Base-by-base conservation (phyloP, 2,329 filamentous ascomycete species). In the Orbilia quercus region DNA sequence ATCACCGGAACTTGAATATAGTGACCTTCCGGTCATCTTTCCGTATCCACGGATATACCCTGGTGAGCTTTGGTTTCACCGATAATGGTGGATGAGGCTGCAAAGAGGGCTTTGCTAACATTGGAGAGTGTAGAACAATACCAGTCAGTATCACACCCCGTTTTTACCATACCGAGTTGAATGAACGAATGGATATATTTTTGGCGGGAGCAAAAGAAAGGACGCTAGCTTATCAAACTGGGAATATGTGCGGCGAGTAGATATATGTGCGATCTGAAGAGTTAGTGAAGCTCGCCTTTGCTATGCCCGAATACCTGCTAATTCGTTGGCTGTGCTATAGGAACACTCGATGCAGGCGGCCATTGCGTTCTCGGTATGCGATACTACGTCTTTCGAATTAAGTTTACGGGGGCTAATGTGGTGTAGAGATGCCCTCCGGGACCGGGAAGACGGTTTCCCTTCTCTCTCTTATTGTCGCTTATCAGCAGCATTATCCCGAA, bases 381-480 rank as follows among this genome's bases (percentile, higher is more conserved):
- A 20, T 31, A 45, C 4, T 7, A 12, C 34, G 14, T 11, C 22
- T 12, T 2, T 7, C 14, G 34, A 20, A 4, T 6, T 18, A 12
- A n/a, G 28, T 31, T 5, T 31, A 31, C 28, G n/a, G 9, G 2
- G n/a, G 42, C 48, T 59, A 48, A 58, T 16, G 20, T 55, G 16
- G 16, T 59, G 12, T 34, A 74, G 95, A 99, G 83, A 99, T 99
- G 95, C 95, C 95, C 81, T 99, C 95, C 71, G 95, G 95, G 45
- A 99, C 95, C 22, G 95, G 95, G 74, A 99, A 99, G 84, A 99
- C 95, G 0, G 91, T 99, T 23, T 97, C 95, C 7, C 85, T 99
- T 2, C 84, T 99, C 47, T 97, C 95, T 0, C 86, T 99, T 77
- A 99, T 99, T 79, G 89, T 99, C 67, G 94, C 95, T 44, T 99